phyloP scores from a whole-genome alignment of 2,329 filamentous ascomycete species.

The Penicillium sp. region DNA sequence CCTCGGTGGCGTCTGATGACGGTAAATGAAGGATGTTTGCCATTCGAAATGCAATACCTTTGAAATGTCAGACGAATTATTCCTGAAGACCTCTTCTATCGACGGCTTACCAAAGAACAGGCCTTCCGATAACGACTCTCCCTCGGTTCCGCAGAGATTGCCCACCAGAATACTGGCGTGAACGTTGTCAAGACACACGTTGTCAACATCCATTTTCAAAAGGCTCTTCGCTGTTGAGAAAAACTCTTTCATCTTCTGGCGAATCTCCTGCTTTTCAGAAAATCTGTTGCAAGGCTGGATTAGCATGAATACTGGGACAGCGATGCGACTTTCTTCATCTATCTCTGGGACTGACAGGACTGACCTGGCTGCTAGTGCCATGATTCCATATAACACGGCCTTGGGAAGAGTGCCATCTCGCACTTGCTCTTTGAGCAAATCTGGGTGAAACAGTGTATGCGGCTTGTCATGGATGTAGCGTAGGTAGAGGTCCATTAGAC shows the following conservation, averaged over 20 bases:
- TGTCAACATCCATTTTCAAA: background rate
- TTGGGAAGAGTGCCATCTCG: background rate
- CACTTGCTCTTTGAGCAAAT: background rate
- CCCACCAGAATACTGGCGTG: background rate
- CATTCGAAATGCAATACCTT: constrained; percentile 9
- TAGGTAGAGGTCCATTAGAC: background rate
- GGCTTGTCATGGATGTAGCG: background rate
- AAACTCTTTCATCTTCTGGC: background rate
- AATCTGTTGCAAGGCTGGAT: background rate
- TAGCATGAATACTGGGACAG: background rate
- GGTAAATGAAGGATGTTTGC: constrained; percentile 7
- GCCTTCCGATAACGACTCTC: background rate
- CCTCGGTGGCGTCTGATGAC: constrained; percentile 1
- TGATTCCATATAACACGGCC: background rate
- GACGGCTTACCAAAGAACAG: background rate
- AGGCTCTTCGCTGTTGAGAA: background rate
- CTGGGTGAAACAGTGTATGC: background rate
- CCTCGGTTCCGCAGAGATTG: background rate
- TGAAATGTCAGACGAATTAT: background rate
- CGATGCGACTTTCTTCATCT: background rate
- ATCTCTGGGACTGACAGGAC: background rate
- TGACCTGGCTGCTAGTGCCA: background rate
- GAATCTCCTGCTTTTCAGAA: background rate
- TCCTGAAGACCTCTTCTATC: background rate
- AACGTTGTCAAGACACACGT: background rate